Evolutionary conservation across 495 filamentous ascomycete species (phyloP), one percentile per base, ranked within the genome.

Genomic region (Daldinia grandis): DNA sequence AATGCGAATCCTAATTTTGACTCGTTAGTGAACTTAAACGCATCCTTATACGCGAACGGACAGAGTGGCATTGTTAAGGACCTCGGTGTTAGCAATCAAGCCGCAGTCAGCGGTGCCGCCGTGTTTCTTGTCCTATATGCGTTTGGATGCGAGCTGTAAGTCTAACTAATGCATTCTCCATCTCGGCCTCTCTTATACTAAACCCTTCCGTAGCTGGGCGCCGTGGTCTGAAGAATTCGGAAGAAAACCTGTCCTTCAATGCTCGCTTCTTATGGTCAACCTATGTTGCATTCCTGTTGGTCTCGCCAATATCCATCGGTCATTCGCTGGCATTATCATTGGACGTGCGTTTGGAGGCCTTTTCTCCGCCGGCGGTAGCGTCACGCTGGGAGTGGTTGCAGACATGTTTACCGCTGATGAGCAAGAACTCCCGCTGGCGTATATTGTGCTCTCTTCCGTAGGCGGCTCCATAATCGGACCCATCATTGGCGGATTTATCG

Each of bases 161-260:
- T 31, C 24, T 53, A 12, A 42, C 57, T 4, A 24, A 47, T 24
- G 8, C n/a, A 42, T 12, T 50, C 49, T 42, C 38, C 0, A 28
- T 25, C 19, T 12, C 14, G 5, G 6, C 24, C 12, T 2, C 2
- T 37, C 1, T 9, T 31, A 35, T 25, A 27, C 21, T 12, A 50
- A 14, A 24, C 10, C 6, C 15, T n/a, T 38, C 5, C 21, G 8
- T 64, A 77, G 75, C 17, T 94, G 91, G 91, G 92, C 92, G 0
- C 92, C 92, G 0, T 95, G 91, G 92, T 88, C 85, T 17, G 92
- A 94, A 68, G 92, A 94, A 69, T 84, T 90, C 40, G 92, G 92
- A 12, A 86, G 92, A 47, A 90, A 87, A 82, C 85, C 85, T 1
- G 85, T 93, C 73, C 83, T 93, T 64, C 92, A 93, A 81, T 78